phyloP scores from a whole-genome alignment of 1,284 basidiomycete species.

The Ceratobasidium sp. region DNA sequence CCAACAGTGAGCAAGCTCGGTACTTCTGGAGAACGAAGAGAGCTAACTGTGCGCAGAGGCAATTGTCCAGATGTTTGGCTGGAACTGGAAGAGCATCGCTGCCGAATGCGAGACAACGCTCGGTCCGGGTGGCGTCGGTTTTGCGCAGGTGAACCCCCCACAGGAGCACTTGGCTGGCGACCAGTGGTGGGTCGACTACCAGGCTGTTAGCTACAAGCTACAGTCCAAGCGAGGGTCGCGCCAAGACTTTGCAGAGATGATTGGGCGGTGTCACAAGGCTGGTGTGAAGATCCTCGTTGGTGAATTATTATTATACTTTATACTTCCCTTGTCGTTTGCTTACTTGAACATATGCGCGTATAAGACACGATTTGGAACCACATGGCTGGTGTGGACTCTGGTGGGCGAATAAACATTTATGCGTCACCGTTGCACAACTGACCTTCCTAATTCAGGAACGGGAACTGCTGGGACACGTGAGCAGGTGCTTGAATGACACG shows the following conservation, averaged over 20 bases:
- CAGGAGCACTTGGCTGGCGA: constrained; percentile 57
- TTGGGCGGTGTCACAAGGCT: constrained; percentile 49
- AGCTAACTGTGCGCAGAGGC: constrained; percentile 37
- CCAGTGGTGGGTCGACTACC: constrained; percentile 79
- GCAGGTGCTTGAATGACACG: not conserved
- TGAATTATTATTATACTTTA: not conserved
- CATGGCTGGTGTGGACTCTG: constrained; percentile 64
- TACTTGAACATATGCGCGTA: not conserved
- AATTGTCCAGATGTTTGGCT: constrained; percentile 48
- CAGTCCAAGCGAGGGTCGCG: constrained; percentile 51
- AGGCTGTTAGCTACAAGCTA: constrained; percentile 62
- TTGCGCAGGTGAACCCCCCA: constrained; percentile 48
- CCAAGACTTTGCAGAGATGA: constrained; percentile 50
- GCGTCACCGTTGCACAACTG: not conserved
- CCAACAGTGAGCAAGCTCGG: constrained; percentile 23
- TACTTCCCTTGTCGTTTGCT: not conserved
- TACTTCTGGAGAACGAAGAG: not conserved
- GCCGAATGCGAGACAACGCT: constrained; percentile 47
- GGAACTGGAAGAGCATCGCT: constrained; percentile 48
- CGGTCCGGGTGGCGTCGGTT: constrained; percentile 46
- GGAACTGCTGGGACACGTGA: constrained; percentile 37
- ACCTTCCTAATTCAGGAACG: constrained; percentile 6
- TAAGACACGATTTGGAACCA: constrained; percentile 75
- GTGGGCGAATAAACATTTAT: not conserved
- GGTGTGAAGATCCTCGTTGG: constrained; percentile 51